Evolutionary conservation across 768 basidiomycete species (phyloP).

Genomic region (Daedalea quercina): DNA sequence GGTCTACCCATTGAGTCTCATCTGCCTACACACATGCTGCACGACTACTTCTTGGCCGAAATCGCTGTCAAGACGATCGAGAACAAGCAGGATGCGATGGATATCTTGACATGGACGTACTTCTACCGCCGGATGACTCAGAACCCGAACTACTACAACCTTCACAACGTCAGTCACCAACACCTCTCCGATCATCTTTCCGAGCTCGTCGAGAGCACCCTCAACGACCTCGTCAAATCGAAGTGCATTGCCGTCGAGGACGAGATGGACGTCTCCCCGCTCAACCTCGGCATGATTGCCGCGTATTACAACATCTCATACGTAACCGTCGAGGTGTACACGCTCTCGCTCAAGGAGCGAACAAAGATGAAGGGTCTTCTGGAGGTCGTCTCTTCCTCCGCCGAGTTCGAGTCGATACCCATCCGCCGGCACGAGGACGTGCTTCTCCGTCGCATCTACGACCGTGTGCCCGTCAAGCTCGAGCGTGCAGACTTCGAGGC

Average conservation of each 20-base stretch:
- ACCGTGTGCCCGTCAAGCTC: slow-evolving; percentile 94
- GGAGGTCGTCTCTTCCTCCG: slow-evolving; percentile 95
- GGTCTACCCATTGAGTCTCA: slow-evolving; percentile 98
- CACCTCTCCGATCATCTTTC: slow-evolving; percentile 95
- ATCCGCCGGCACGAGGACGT: slow-evolving; percentile 91
- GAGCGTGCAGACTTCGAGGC: slow-evolving; percentile 80
- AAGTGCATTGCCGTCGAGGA: slow-evolving; percentile 95
- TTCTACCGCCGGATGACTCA: slow-evolving; percentile 97
- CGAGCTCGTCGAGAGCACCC: slow-evolving; percentile 89
- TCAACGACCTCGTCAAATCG: slow-evolving; percentile 87
- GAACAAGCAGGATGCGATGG: slow-evolving; percentile 98
- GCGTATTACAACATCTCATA: slow-evolving; percentile 95
- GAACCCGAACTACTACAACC: slow-evolving; percentile 92
- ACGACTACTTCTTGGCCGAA: slow-evolving; percentile 97
- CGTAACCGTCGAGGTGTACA: slow-evolving; percentile 96
- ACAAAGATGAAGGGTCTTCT: slow-evolving; percentile 96
- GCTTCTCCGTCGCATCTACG: slow-evolving; percentile 84
- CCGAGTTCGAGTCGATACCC: slow-evolving; percentile 92
- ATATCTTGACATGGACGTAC: slow-evolving; percentile 98
- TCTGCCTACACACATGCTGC: slow-evolving; percentile 80
- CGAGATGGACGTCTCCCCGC: slow-evolving; percentile 86
- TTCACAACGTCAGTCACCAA: slow-evolving; percentile 93
- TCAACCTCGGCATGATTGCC: slow-evolving; percentile 98
- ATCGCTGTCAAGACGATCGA: slow-evolving; percentile 98
- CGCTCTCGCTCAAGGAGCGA: slow-evolving; percentile 87